Percentiles rank a stretch among this genome's conserved stretches.
phyloP scores from a whole-genome alignment of 83 land plant genomes.

The Diphasiastrum complanatum region DNA sequence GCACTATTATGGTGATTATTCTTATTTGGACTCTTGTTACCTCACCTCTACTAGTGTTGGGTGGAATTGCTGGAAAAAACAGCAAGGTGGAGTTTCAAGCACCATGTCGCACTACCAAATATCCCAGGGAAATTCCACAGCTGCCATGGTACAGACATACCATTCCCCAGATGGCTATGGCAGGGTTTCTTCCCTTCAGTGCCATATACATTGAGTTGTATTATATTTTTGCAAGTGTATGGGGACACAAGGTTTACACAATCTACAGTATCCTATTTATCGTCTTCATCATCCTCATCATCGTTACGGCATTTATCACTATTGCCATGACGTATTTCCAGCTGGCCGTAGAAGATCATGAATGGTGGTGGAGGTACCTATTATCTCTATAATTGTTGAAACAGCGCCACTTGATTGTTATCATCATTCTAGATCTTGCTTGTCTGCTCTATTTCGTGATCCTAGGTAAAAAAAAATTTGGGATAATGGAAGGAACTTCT shows the following conservation, averaged over 20 bases:
- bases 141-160: constrained; percentile 22
- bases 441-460: no score
- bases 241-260: constrained; percentile 25
- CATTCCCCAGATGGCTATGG: constrained; percentile 10
- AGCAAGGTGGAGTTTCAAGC: constrained; percentile 21
- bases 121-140: constrained; percentile 22
- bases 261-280: constrained; percentile 19
- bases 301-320: constrained; percentile 17
- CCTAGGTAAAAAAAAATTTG: no score
- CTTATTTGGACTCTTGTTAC: constrained; percentile 17
- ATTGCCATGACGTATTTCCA: constrained; percentile 19
- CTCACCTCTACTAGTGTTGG: constrained; percentile 13
- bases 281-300: constrained; percentile 20
- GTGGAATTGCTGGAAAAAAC: constrained; percentile 24
- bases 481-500: no score
- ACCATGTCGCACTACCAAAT: constrained; percentile 21
- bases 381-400: background rate
- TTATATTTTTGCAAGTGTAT: constrained; percentile 22
- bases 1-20: constrained; percentile 15
- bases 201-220: constrained; percentile 15
- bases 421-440: background rate
- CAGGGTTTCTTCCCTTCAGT: constrained; percentile 18
- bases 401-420: background rate
- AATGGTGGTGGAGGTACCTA: constrained; percentile 25
- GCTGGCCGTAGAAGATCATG: constrained; percentile 22